Evolutionary conservation across 495 filamentous ascomycete genomes (phyloP).

Genomic region (Tuber umbilicatum): DNA sequence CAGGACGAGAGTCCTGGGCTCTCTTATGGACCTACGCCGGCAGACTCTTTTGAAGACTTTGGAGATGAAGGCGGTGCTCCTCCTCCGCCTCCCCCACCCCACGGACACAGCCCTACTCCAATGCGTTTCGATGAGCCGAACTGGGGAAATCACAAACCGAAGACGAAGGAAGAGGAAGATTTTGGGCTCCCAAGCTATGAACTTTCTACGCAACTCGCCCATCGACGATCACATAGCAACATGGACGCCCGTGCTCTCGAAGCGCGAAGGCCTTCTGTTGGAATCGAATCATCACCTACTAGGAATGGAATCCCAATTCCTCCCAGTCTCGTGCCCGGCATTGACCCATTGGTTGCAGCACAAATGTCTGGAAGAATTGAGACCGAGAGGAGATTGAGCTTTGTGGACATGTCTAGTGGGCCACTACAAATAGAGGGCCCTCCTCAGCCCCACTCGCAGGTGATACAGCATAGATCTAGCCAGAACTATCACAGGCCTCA

Average conservation of each 20-base stretch:
- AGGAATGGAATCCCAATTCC: slow-evolving; percentile 38
- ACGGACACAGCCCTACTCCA: slow-evolving; percentile 27
- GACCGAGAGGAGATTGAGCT: slow-evolving; percentile 29
- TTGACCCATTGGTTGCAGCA: slow-evolving; percentile 36
- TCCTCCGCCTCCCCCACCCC: slow-evolving; percentile 37
- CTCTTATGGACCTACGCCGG: slow-evolving; percentile 27
- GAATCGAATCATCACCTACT: slow-evolving; percentile 27
- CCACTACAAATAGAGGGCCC: slow-evolving; percentile 35
- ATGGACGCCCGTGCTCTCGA: slow-evolving; percentile 13
- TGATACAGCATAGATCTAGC: slow-evolving; percentile 31
- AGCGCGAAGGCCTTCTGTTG: slow-evolving; percentile 20
- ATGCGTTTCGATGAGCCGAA: slow-evolving; percentile 34
- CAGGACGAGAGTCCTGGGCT: slow-evolving; percentile 26
- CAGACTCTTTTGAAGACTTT: slow-evolving; percentile 23
- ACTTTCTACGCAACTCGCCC: slow-evolving; percentile 4
- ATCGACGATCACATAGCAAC: slow-evolving; percentile 14
- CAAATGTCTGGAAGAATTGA: slow-evolving; percentile 31
- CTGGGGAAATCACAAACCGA: slow-evolving; percentile 34
- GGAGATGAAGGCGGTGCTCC: slow-evolving; percentile 26
- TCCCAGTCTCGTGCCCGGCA: slow-evolving; percentile 39
- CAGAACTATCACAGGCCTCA: slow-evolving; percentile 40
- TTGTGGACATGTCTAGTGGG: slow-evolving; percentile 10
- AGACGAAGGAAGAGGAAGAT: slow-evolving; percentile 21
- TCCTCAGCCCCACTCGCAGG: slow-evolving; percentile 24
- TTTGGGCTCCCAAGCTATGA: slow-evolving; percentile 32